Conservation (phyloP, 2,329 filamentous ascomycete genomes). For the Fonsecaea pugnacius region DNA sequence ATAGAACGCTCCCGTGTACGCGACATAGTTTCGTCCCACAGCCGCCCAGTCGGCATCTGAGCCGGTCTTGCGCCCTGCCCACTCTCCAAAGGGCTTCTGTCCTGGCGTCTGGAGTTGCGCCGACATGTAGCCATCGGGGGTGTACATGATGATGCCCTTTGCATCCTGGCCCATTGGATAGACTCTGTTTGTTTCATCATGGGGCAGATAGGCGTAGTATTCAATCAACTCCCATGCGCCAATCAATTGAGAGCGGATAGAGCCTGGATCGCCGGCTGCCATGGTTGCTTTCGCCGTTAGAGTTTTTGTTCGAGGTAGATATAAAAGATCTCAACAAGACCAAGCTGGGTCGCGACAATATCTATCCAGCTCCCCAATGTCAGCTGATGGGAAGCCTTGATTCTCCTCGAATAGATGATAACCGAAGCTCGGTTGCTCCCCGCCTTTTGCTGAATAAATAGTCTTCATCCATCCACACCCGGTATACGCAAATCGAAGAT, state of each 20-base stretch:
- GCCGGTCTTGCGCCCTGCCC: neutral
- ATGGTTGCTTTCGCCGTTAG: neutral
- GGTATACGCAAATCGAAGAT: neutral
- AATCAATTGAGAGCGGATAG: slow-evolving; percentile 4
- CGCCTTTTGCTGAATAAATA: slow-evolving; percentile 1
- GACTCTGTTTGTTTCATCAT: slow-evolving; percentile 8
- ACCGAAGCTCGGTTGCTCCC: neutral
- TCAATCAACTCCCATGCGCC: slow-evolving; percentile 12
- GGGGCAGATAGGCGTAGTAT: slow-evolving; percentile 5
- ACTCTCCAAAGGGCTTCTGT: slow-evolving; percentile 4
- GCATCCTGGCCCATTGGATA: slow-evolving; percentile 8
- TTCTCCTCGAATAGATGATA: neutral
- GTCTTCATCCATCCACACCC: neutral
- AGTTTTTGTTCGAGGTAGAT: neutral
- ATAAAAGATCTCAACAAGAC: neutral
- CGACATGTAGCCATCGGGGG: slow-evolving; percentile 12
- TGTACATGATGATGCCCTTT: slow-evolving; percentile 18
- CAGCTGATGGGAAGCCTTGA: neutral
- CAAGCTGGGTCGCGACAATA: neutral
- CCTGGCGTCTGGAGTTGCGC: slow-evolving; percentile 12
- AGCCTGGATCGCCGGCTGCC: neutral
- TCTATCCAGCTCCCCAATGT: neutral
- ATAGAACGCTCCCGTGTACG: slow-evolving; percentile 4
- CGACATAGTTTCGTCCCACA: slow-evolving; percentile 8
- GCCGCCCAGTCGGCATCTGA: slow-evolving; percentile 8